phyloP scores from a whole-genome alignment of 352 stramenopile species.

The Pythium scleroteichum region DNA sequence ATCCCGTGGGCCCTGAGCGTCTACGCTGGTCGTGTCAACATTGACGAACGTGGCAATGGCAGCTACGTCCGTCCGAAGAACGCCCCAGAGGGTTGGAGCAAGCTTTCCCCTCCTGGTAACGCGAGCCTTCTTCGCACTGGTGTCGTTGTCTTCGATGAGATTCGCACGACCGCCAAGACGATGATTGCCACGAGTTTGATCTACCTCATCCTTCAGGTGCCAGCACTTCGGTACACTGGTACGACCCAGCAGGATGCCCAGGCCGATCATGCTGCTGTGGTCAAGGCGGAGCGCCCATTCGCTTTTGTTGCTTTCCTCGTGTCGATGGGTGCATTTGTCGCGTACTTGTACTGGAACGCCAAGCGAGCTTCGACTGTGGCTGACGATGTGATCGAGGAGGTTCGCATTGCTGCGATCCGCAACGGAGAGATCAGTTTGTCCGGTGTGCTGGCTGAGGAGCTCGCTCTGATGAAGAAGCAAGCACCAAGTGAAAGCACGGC shows the following conservation, averaged over 20 bases:
- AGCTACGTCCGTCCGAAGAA: constrained; percentile 85
- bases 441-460: constrained; percentile 73
- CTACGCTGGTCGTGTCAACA: constrained; percentile 93
- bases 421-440: constrained; percentile 79
- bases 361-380: constrained; percentile 71
- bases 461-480: constrained; percentile 65
- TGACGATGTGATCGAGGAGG: constrained; percentile 66
- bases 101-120: constrained; percentile 83
- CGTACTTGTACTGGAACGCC: constrained; percentile 93
- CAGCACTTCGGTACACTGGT: constrained; percentile 89
- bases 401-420: constrained; percentile 69
- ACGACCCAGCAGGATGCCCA: constrained; percentile 57
- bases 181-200: constrained; percentile 93
- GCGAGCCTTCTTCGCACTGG: constrained; percentile 63
- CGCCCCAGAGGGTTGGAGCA: constrained; percentile 72
- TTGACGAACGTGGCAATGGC: constrained; percentile 84
- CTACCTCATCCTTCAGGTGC: constrained; percentile 96
- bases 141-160: constrained; percentile 84
- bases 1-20: constrained; percentile 96
- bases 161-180: constrained; percentile 87
- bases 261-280: constrained; percentile 69
- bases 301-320: constrained; percentile 88
- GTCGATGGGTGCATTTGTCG: constrained; percentile 88
- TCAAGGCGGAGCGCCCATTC: constrained; percentile 87
- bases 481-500: constrained; percentile 40